Base-by-base conservation (phyloP, 306 rosid genomes). In the Hylodesmum podocarpum region DNA sequence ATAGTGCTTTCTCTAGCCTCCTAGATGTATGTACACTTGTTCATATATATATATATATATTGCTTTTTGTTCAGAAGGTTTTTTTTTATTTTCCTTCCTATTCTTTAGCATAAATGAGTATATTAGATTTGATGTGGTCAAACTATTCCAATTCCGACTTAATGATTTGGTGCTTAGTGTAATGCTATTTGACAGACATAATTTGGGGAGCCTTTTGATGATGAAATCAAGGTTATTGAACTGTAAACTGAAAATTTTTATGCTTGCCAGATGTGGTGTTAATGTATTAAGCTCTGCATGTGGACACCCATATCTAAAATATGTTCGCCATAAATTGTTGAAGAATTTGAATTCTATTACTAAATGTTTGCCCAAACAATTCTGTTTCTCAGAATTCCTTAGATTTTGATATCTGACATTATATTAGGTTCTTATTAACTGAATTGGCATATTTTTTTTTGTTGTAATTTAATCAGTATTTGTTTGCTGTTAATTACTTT, bases 1-100 rank as follows among this genome's bases (percentile, higher is more conserved):
- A 77, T 72, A 77, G 66, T 84, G 58, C 72, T 80, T 84, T 80
- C 83, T 84, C 77, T 84, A 66, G 73, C 85, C 68, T 76, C 77
- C 46, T 57, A 76, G 65, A 70, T 65, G 63, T 54, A 80, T 75
- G 81, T 41, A 62, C 73, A 74, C 9, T n/a, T 59, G 73, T 46
- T 44, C 12, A 28, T 14, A 22, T 1, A 0, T 24, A 4, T 24
- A 2, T 10, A 21, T 8, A 1, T 15, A n/a, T n/a, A 46, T 22
- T 8, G 49, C 2, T 16, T 7, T 3, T 50, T 25, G 57, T 62
- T 53, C 28, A n/a, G 21, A 61, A 70, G 72, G 22, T 28, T 76
- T 57, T 47, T 27, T 66, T 58, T 25, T 36, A n/a, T n/a, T 76
- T 75, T 36, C 53, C 16, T 18, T 61, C 62, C 33, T 47, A 22